phyloP scores from a whole-genome alignment of 2,329 filamentous ascomycete species.

The Rhexocercosporidium sp. region DNA sequence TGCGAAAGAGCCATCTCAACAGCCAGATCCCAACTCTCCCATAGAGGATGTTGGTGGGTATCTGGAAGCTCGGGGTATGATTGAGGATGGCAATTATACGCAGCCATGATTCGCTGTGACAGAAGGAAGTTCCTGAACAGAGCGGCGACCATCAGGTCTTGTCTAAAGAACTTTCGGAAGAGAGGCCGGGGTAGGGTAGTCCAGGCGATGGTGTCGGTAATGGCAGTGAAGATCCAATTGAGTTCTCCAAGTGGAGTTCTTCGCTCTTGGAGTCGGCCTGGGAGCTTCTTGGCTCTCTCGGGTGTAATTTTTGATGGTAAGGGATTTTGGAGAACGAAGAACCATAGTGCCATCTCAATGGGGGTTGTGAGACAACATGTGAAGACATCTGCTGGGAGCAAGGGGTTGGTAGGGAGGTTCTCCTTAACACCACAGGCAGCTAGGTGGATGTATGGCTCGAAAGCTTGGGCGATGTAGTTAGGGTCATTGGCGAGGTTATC shows the following conservation, averaged over 20 bases:
- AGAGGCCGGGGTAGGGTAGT: conserved; percentile 87
- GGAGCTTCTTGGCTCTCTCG: conserved; percentile 85
- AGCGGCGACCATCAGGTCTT: conserved; percentile 98
- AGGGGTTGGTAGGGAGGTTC: conserved; percentile 91
- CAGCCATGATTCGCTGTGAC: conserved; percentile 93
- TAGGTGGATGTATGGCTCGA: conserved; percentile 78
- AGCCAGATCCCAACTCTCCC: conserved; percentile 97
- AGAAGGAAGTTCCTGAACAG: conserved; percentile 95
- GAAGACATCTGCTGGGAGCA: conserved; percentile 92
- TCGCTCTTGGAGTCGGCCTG: conserved; percentile 88
- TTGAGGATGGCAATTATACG: conserved; percentile 93
- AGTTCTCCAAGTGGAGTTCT: conserved; percentile 93
- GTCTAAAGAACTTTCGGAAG: conserved; percentile 96
- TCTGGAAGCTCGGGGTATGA: conserved; percentile 92
- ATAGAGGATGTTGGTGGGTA: conserved; percentile 91
- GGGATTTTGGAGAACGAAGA: conserved; percentile 88
- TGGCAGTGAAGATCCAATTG: conserved; percentile 99
- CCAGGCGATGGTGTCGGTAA: conserved; percentile 99
- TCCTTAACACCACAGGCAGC: conserved; percentile 91
- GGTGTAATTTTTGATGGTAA: conserved; percentile 70
- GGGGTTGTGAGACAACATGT: conserved; percentile 95
- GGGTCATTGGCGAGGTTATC: conserved; percentile 79
- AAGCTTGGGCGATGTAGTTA: conserved; percentile 79
- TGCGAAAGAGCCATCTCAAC: conserved; percentile 95
- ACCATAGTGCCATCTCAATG: conserved; percentile 96